Percentiles rank a stretch among this genome's conserved stretches.
Evolutionary conservation across 805 yeast species (phyloP).

Genomic region (Hanseniaspora occidentalis): DNA sequence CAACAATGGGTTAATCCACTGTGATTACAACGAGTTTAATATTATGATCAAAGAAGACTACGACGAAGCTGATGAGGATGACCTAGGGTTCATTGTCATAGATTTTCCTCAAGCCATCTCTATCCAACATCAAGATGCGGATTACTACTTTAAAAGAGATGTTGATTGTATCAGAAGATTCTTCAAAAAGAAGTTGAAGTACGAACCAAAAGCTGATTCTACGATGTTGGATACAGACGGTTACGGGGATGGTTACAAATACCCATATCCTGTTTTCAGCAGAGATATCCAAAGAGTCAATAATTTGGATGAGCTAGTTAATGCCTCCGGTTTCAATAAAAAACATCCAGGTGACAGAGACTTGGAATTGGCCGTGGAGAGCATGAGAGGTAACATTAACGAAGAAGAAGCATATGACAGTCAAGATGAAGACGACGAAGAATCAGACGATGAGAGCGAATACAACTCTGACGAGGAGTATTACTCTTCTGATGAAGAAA

Average conservation of each 20-base stretch:
- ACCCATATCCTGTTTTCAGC: constrained; percentile 65
- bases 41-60: constrained; percentile 63
- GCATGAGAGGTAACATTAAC: constrained; percentile 40
- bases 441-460: constrained; percentile 13
- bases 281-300: constrained; percentile 62
- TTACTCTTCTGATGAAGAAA: constrained; percentile 18
- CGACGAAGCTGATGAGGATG: constrained; percentile 27
- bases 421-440: constrained; percentile 37
- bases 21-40: constrained; percentile 96
- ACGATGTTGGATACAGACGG: constrained; percentile 71
- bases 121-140: constrained; percentile 82
- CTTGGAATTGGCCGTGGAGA: constrained; percentile 61
- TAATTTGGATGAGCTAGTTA: constrained; percentile 70
- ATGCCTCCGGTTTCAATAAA: constrained; percentile 76
- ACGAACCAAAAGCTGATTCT: constrained; percentile 53
- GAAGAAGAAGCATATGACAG: constrained; percentile 29
- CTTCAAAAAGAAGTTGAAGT: constrained; percentile 66
- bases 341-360: constrained; percentile 44
- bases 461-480: constrained; percentile 22
- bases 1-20: constrained; percentile 83
- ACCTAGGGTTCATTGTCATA: constrained; percentile 72
- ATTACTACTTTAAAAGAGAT: constrained; percentile 79
- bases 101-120: constrained; percentile 99
- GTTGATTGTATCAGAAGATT: constrained; percentile 80
- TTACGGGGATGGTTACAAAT: constrained; percentile 65